These are phyloP conservation scores for Cladobotryum mycophilum DNA, from an alignment of 2,329 filamentous ascomycete genomes.

Conservation along the genomic window DNA sequence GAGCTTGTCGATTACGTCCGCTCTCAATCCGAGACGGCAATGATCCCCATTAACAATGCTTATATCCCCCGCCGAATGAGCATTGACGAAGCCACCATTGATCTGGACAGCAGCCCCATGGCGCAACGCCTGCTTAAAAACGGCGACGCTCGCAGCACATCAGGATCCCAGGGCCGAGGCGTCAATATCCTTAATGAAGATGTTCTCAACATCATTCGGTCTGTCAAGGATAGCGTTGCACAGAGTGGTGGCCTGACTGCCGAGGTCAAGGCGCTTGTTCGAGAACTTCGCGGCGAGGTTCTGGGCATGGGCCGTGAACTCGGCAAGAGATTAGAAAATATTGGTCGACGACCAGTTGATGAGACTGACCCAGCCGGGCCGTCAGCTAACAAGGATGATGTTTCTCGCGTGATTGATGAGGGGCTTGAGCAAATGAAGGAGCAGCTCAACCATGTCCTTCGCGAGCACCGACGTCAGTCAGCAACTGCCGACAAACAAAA, in stretches of 20 bases:
- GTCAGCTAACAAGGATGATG: slow-evolving; percentile 55
- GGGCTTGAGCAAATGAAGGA: slow-evolving; percentile 76
- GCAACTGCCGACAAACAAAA: slow-evolving; percentile 55
- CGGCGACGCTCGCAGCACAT: slow-evolving; percentile 35
- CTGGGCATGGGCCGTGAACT: slow-evolving; percentile 91
- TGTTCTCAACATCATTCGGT: slow-evolving; percentile 72
- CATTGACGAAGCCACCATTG: slow-evolving; percentile 36
- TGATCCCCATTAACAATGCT: slow-evolving; percentile 25
- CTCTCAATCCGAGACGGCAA: slow-evolving; percentile 37
- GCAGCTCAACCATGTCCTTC: slow-evolving; percentile 74
- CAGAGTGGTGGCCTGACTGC: slow-evolving; percentile 85
- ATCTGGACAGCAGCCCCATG: slow-evolving; percentile 26
- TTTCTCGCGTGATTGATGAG: slow-evolving; percentile 71
- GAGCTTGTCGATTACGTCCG: slow-evolving; percentile 63
- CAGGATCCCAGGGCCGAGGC: slow-evolving; percentile 34
- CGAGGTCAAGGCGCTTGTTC: slow-evolving; percentile 84
- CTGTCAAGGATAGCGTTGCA: slow-evolving; percentile 85
- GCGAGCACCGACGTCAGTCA: slow-evolving; percentile 66
- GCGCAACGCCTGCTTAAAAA: slow-evolving; percentile 38
- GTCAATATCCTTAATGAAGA: slow-evolving; percentile 67
- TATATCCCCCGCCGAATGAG: slow-evolving; percentile 25
- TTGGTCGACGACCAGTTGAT: slow-evolving; percentile 39
- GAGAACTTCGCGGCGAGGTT: slow-evolving; percentile 85
- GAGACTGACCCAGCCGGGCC: slow-evolving; percentile 35
- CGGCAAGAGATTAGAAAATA: slow-evolving; percentile 75